Base-by-base conservation (phyloP, 179 eudicot species). In the Heliamphora pulchella region DNA sequence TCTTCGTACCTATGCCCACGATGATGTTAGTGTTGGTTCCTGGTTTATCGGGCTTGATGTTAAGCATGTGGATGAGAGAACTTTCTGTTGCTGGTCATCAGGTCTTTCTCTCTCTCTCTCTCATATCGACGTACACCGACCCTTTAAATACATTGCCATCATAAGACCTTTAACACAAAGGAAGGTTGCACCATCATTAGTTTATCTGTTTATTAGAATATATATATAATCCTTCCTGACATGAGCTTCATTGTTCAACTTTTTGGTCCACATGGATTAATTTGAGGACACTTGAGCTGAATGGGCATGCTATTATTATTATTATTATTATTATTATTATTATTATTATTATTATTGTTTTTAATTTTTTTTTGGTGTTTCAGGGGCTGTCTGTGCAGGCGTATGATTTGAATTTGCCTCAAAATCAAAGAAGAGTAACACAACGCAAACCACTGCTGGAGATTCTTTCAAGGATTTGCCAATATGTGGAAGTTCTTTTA, bases 1-100 rank as follows among this genome's bases (percentile, higher is more conserved):
- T 62, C 94, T 94, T 47, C 91, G 91, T 50, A 81, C 94, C 9
- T 94, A 91, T 85, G 94, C 94, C 68, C 96, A 94, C 80, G 98
- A 94, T 80, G 98, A 94, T 84, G 86, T 93, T 47, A 94, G 94
- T 72, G 90, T 79, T 68, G 98, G 98, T 53, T 94, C 98, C 43
- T 94, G 98, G 98, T 94, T 94, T 74, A 89, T 94, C 80, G 98
- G 97, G 46, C 89, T 94, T 65, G 93, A 91, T 85, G 94, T 90
- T 70, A 86, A 88, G 76, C 91, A 94, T 79, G 80, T 83, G 15
- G 80, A 83, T 74, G 85, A 82, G 87, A 88, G 74, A 81, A 90
- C 89, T 80, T 88, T 91, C 83, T 93, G 97, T 80, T 93, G 97
- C 82, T 90, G 94, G 92, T 87, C 89, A 69, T 79, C 96, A 88